Conservation (phyloP, 148 eudicot species). For the Chenopodium formosanum region DNA sequence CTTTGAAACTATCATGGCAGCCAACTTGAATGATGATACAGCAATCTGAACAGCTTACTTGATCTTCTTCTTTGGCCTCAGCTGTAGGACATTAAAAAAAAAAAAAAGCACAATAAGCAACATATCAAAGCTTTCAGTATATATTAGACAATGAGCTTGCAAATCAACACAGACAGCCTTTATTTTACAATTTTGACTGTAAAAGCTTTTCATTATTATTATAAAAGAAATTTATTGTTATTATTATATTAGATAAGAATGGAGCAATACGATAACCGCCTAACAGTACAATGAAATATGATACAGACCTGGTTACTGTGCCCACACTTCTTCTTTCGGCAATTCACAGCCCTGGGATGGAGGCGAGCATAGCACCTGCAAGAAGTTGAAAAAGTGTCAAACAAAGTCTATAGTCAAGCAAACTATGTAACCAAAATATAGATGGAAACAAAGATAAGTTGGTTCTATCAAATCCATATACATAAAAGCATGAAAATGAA, state of each 20-base stretch:
- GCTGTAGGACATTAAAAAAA: conserved; percentile 1
- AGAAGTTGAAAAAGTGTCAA: neutral
- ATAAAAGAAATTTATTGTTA: no score
- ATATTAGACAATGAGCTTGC: neutral
- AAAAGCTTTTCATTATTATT: no score
- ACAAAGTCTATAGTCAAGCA: neutral
- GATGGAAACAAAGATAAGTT: neutral
- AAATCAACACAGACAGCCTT: neutral
- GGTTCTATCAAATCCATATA: neutral
- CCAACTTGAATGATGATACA: conserved; percentile 13
- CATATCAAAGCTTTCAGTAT: neutral
- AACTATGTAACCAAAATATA: neutral
- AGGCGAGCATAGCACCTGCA: conserved; percentile 32
- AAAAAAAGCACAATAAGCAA: neutral
- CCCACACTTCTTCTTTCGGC: conserved; percentile 38
- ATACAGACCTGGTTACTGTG: conserved; percentile 24
- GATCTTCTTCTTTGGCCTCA: conserved; percentile 34
- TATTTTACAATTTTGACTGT: no score
- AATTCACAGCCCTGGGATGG: conserved; percentile 31
- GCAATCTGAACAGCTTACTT: conserved; percentile 11
- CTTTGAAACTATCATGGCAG: neutral
- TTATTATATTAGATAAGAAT: neutral
- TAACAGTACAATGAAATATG: neutral
- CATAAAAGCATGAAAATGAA: neutral
- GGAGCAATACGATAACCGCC: neutral